Evolutionary conservation across 1,284 basidiomycete species (phyloP).

Genomic region (Schizophyllum commune): DNA sequence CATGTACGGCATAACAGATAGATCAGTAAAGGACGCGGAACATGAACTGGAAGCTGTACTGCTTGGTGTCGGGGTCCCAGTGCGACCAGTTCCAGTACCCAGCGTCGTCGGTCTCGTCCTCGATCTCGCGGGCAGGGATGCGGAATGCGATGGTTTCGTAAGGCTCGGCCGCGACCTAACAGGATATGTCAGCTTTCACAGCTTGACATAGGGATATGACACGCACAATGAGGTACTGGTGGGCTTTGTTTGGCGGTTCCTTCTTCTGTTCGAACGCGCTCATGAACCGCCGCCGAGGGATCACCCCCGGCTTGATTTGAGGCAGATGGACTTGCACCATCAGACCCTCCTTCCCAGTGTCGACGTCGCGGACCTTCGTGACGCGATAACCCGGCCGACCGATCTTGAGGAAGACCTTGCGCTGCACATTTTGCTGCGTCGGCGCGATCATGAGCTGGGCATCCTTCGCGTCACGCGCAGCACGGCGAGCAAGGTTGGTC

Average conservation of each 20-base stretch:
- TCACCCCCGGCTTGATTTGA: conserved; percentile 83
- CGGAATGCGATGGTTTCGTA: conserved; percentile 99
- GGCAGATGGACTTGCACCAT: conserved; percentile 96
- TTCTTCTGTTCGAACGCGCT: conserved; percentile 96
- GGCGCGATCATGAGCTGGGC: conserved; percentile 81
- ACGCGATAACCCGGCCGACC: conserved; percentile 93
- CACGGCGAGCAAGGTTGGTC: conserved; percentile 94
- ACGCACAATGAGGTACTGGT: conserved; percentile 94
- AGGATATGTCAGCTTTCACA: neutral
- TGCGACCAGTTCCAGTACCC: conserved; percentile 94
- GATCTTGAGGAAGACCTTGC: conserved; percentile 96
- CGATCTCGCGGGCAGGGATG: conserved; percentile 95
- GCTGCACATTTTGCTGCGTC: conserved; percentile 64
- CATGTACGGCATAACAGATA: conserved; percentile 2
- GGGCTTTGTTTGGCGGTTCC: conserved; percentile 91
- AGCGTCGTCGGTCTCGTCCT: conserved; percentile 85
- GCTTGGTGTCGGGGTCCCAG: conserved; percentile 95
- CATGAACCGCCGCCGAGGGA: conserved; percentile 92
- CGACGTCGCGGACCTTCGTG: conserved; percentile 78
- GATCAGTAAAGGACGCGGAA: conserved; percentile 62
- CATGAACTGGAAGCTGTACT: conserved; percentile 94
- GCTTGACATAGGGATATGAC: neutral
- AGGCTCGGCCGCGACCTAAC: conserved; percentile 92
- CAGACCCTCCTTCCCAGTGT: conserved; percentile 83
- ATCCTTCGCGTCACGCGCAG: conserved; percentile 93